These are phyloP conservation scores for Elaphomyces granulatus DNA, from an alignment of 495 filamentous ascomycete species.

Conservation along the genomic window DNA sequence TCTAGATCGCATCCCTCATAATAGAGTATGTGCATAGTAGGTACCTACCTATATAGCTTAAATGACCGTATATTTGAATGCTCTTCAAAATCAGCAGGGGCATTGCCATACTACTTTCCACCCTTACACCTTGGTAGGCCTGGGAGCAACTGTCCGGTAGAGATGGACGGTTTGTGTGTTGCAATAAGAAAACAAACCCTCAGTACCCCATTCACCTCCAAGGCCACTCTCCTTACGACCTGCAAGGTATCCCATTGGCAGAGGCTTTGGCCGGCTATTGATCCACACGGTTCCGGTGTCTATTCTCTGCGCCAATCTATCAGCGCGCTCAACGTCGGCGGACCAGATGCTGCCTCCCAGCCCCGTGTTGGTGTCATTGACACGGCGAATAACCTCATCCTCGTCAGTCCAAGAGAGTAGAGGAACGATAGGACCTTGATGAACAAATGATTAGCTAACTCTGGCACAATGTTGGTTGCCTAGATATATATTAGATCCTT, in stretches of 20 bases:
- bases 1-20: no score
- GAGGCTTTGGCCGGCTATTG: constrained; percentile 10
- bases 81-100: no score
- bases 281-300: constrained; percentile 30
- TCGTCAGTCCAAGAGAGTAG: constrained; percentile 34
- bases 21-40: no score
- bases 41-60: no score
- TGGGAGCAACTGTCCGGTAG: constrained; percentile 2
- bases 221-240: constrained; percentile 51
- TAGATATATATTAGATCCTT: neutral
- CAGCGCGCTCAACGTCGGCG: constrained; percentile 28
- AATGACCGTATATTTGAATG: no score
- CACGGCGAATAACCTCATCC: constrained; percentile 35
- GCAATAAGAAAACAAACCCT: constrained; percentile 40
- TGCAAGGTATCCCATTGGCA: constrained; percentile 37
- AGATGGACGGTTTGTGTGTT: constrained; percentile 31
- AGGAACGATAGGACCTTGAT: constrained; percentile 37
- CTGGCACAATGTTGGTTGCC: no score
- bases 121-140: constrained; percentile 5
- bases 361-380: constrained; percentile 33
- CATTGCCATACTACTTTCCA: no score
- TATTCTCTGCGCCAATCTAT: constrained; percentile 25
- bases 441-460: no score
- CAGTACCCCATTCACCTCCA: constrained; percentile 44
- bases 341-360: constrained; percentile 39